Percentiles rank a stretch among this genome's conserved stretches.
Conservation (phyloP, 768 basidiomycete genomes). For the Tephrocybe sp. region DNA sequence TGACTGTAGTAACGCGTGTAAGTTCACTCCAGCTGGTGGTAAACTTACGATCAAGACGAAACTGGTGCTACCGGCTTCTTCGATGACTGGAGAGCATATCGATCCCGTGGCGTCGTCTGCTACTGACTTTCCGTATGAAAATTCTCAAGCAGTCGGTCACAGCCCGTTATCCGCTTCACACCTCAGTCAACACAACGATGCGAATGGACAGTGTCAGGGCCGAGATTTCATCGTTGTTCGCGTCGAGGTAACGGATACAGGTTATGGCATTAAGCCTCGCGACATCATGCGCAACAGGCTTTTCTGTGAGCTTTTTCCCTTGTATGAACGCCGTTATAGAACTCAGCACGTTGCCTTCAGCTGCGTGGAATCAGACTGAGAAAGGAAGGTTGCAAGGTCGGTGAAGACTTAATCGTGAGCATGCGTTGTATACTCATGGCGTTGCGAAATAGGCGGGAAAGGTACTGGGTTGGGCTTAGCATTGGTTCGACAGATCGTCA, state of each 20-base stretch:
- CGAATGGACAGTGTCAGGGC: conserved; percentile 35
- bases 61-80: conserved; percentile 39
- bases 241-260: conserved; percentile 81
- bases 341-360: conserved; percentile 27
- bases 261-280: conserved; percentile 42
- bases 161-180: conserved; percentile 35
- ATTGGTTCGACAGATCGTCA: conserved; percentile 76
- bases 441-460: conserved; percentile 46
- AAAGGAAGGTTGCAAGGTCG: conserved; percentile 66
- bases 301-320: conserved; percentile 49
- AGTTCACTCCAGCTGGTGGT: conserved; percentile 73
- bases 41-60: conserved; percentile 65
- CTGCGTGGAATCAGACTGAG: conserved; percentile 77
- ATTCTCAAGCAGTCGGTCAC: conserved; percentile 23
- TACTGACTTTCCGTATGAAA: not conserved
- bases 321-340: not conserved
- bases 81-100: not conserved
- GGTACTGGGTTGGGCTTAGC: conserved; percentile 76
- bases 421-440: not conserved
- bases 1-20: conserved; percentile 66
- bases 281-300: conserved; percentile 73
- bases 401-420: conserved; percentile 1
- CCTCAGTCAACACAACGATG: conserved; percentile 51
- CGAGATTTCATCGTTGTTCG: conserved; percentile 74
- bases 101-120: not conserved